Evolutionary conservation across 2,329 filamentous ascomycete species (phyloP).

Genomic region (Cercospora berteroae): DNA sequence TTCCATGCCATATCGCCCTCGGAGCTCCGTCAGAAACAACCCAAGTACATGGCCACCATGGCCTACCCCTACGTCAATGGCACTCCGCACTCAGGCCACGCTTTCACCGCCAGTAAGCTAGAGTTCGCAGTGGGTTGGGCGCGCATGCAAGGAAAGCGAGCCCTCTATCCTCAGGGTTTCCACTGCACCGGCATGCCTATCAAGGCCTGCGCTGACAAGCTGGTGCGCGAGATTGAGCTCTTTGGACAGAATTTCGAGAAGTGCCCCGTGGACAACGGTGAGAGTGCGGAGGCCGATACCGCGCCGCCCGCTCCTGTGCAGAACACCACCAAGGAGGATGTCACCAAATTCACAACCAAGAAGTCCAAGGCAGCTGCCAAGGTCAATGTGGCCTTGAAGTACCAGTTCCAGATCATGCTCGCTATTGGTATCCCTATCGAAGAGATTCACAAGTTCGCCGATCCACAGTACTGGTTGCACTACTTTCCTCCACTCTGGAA

Average conservation of each 20-base stretch:
- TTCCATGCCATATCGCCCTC: constrained; percentile 69
- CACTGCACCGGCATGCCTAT: constrained; percentile 98
- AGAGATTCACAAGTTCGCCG: constrained; percentile 90
- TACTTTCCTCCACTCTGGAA: constrained; percentile 84
- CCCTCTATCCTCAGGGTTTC: constrained; percentile 88
- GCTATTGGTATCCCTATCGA: constrained; percentile 81
- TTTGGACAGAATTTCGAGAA: constrained; percentile 85
- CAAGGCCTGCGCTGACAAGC: constrained; percentile 94
- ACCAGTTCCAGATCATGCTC: constrained; percentile 93
- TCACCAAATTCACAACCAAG: constrained; percentile 87
- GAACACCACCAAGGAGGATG: constrained; percentile 68
- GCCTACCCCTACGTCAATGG: constrained; percentile 84
- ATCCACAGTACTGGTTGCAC: constrained; percentile 87
- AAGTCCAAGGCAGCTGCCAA: constrained; percentile 82
- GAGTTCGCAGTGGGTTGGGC: constrained; percentile 87
- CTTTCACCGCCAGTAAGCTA: constrained; percentile 87
- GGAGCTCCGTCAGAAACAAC: constrained; percentile 74
- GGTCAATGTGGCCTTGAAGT: constrained; percentile 91
- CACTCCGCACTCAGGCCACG: constrained; percentile 79
- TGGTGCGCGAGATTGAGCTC: constrained; percentile 80
- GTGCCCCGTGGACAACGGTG: constrained; percentile 61
- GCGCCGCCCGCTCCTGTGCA: constrained; percentile 57
- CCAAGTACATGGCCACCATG: constrained; percentile 87
- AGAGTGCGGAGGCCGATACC: constrained; percentile 48
- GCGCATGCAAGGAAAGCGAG: constrained; percentile 84